A percentile compares a stretch with the other conserved stretches of the same genome.
Evolutionary conservation across 2,329 filamentous ascomycete genomes (phyloP).

Genomic region (Onygenales sp.): DNA sequence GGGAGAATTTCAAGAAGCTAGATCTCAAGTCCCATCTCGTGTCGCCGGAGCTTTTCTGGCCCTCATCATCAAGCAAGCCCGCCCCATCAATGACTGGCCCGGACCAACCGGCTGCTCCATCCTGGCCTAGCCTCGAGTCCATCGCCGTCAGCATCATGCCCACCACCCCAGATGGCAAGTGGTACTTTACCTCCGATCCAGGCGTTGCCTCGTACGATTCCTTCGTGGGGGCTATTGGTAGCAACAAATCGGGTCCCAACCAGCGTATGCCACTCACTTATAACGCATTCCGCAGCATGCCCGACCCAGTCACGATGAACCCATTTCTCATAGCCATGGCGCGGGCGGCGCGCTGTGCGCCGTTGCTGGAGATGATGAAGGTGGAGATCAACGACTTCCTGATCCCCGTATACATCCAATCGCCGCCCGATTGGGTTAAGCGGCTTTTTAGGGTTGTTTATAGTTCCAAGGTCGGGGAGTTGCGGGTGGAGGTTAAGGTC

Average conservation of each 20-base stretch:
- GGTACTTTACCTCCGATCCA: not conserved
- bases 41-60: not conserved
- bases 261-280: not conserved
- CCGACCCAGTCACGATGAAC: conserved; percentile 1
- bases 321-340: conserved; percentile 5
- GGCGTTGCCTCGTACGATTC: not conserved
- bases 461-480: not conserved
- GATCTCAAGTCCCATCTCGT: not conserved
- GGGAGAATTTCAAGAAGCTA: not conserved
- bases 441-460: not conserved
- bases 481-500: not conserved
- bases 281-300: conserved; percentile 2
- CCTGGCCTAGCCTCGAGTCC: not conserved
- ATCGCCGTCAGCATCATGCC: not conserved
- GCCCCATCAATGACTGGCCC: not conserved
- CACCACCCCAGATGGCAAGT: not conserved
- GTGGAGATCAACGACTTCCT: not conserved
- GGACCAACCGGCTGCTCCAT: not conserved
- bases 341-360: conserved; percentile 1
- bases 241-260: not conserved
- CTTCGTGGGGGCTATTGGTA: not conserved
- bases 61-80: not conserved
- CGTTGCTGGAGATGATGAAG: not conserved
- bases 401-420: not conserved
- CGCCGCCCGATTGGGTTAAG: not conserved